Base-by-base conservation (phyloP, 768 basidiomycete species). In the Termitomyces sp. region DNA sequence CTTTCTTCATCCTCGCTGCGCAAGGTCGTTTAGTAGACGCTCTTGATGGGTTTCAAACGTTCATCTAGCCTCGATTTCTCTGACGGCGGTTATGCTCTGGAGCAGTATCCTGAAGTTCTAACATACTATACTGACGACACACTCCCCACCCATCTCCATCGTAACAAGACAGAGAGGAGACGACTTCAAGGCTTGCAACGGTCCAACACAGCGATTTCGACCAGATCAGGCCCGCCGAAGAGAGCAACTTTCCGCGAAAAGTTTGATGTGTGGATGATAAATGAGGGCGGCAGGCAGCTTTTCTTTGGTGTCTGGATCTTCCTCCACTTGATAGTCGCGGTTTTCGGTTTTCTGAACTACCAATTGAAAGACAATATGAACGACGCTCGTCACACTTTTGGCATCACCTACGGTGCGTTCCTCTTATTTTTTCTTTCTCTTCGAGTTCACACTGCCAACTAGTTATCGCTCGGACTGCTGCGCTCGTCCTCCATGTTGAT, bases 391-490 rank as follows among this genome's bases (percentile, higher is more conserved):
- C 71, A 74, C 0, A 79, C 73, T 0, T 94, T 94, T 69, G 92
- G 92, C 27, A 68, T 84, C 49, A 90, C 89, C 3, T 96, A 87
- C 72, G 69, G 94, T 94, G 66, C 39, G 80, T 72, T 39, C 6
- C 42, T 20, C 57, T 3, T 9, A 1, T 80, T 1, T 6, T 47
- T 84, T 84, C 16, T 36, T 20, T 53, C 42, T 55, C 26, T 49
- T 29, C 29, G 59, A 78, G 78, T 47, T 82, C 83, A 52, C 37
- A 47, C 24, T 2, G 7, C 14, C 14, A 39, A 47, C 12, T 62
- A 95, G 94, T 86, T 44, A 88, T 92, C 63, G 94, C 95, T 48
- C 87, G 94, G 71, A 73, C 87, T 3, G 90, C 94, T 43, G 96
- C 95, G 5, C 85, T 97, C 46, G 85, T 95, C 50, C 82, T 97